Conservation (phyloP, 2,329 filamentous ascomycete genomes). For the Penicillium oxalicum region DNA sequence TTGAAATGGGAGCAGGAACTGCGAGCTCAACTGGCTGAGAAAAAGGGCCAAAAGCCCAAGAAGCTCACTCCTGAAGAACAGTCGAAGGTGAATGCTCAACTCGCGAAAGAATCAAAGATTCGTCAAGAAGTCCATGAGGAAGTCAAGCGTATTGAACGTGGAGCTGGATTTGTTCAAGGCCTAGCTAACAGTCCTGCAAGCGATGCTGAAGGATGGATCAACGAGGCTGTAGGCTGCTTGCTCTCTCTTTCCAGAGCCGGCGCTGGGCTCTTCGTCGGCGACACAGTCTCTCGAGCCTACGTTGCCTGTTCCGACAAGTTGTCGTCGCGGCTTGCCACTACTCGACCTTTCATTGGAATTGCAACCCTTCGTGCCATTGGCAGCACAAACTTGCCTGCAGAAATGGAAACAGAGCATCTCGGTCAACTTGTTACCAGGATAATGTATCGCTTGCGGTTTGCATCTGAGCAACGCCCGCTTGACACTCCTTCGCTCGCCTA, state of each 20-base stretch:
- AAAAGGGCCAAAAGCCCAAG: slow-evolving; percentile 77
- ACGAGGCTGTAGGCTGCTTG: slow-evolving; percentile 67
- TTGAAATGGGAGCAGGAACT: slow-evolving; percentile 97
- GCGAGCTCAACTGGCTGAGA: slow-evolving; percentile 77
- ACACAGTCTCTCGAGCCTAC: slow-evolving; percentile 70
- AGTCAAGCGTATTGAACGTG: slow-evolving; percentile 68
- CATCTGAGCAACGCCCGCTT: slow-evolving; percentile 89
- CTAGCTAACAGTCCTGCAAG: slow-evolving; percentile 85
- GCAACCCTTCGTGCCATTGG: slow-evolving; percentile 77
- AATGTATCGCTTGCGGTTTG: slow-evolving; percentile 81
- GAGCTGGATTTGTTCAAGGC: slow-evolving; percentile 76
- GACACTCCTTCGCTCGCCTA: slow-evolving; percentile 85
- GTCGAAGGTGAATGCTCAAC: slow-evolving; percentile 81
- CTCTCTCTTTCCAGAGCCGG: slow-evolving; percentile 67
- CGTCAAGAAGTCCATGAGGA: slow-evolving; percentile 64
- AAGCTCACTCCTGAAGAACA: slow-evolving; percentile 87
- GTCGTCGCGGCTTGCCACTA: slow-evolving; percentile 64
- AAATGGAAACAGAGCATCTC: slow-evolving; percentile 72
- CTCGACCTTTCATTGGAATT: slow-evolving; percentile 78
- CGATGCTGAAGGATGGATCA: slow-evolving; percentile 83
- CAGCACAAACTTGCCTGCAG: slow-evolving; percentile 64
- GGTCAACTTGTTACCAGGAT: slow-evolving; percentile 77
- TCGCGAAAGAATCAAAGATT: slow-evolving; percentile 79
- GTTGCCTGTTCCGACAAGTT: slow-evolving; percentile 72
- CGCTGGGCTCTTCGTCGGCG: slow-evolving; percentile 73